Evolutionary conservation across 441 rosid genomes (phyloP).

Genomic region (Francoa sonchifolia): DNA sequence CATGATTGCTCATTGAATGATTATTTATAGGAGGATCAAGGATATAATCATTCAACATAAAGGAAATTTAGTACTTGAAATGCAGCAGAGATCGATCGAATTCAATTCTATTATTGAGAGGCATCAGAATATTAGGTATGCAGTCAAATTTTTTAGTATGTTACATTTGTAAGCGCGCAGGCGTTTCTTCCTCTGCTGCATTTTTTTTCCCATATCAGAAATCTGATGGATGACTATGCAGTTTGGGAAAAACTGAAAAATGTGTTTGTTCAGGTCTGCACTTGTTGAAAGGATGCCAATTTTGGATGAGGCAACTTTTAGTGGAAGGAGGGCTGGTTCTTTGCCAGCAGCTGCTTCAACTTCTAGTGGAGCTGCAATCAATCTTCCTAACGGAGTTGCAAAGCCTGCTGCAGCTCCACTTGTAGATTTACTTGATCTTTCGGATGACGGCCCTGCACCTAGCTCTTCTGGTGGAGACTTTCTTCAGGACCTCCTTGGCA

Average conservation of each 20-base stretch:
- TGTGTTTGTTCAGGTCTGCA: slow-evolving; percentile 51
- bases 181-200: slow-evolving; percentile 2
- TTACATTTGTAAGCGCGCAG: slow-evolving; percentile 10
- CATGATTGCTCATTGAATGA: slow-evolving; percentile 5
- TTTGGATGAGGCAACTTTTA: slow-evolving; percentile 88
- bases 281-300: slow-evolving; percentile 98
- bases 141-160: slow-evolving; percentile 7
- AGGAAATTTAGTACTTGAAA: slow-evolving; percentile 86
- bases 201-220: neutral
- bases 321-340: slow-evolving; percentile 75
- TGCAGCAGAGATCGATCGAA: slow-evolving; percentile 97
- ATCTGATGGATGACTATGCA: too few relatives aligned
- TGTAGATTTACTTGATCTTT: slow-evolving; percentile 81
- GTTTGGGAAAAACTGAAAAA: slow-evolving; percentile 20
- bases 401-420: slow-evolving; percentile 70
- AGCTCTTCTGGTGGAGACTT: slow-evolving; percentile 76
- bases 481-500: slow-evolving; percentile 85
- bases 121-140: slow-evolving; percentile 77
- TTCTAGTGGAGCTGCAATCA: slow-evolving; percentile 41
- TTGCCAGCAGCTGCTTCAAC: slow-evolving; percentile 57
- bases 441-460: slow-evolving; percentile 69
- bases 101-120: slow-evolving; percentile 81
- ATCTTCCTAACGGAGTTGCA: slow-evolving; percentile 80
- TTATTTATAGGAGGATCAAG: slow-evolving; percentile 60
- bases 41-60: slow-evolving; percentile 55